phyloP scores from a whole-genome alignment of 345 rosid species.

The Dovyalis caffra region DNA sequence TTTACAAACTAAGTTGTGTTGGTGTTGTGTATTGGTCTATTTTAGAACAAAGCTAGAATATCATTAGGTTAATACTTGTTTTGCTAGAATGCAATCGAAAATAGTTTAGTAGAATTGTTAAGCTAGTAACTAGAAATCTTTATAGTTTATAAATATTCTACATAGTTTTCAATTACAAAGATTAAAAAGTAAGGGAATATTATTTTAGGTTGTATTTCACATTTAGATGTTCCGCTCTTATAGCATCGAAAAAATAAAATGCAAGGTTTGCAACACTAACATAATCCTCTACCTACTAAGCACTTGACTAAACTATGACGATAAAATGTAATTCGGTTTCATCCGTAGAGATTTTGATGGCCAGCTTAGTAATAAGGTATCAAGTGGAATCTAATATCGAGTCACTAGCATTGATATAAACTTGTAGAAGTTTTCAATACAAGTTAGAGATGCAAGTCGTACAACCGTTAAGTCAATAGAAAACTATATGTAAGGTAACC shows the following conservation, averaged over 20 bases:
- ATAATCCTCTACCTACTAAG: constrained; percentile 62
- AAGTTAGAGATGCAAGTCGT: neutral
- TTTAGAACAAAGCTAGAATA: too few relatives aligned
- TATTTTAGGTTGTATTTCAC: too few relatives aligned
- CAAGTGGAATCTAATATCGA: constrained; percentile 18
- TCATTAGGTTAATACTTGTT: too few relatives aligned
- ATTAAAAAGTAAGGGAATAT: too few relatives aligned
- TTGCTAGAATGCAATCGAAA: too few relatives aligned
- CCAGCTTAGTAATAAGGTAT: constrained; percentile 35
- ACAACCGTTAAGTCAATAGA: neutral
- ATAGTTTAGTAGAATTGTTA: too few relatives aligned
- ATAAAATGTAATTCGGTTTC: constrained; percentile 47
- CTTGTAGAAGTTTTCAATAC: neutral
- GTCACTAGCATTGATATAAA: neutral
- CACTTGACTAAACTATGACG: constrained; percentile 60
- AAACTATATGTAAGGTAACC: neutral
- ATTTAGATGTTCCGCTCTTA: neutral
- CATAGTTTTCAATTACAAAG: too few relatives aligned
- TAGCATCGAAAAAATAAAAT: constrained; percentile 45
- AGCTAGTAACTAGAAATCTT: too few relatives aligned
- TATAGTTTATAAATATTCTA: too few relatives aligned
- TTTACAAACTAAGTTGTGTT: too few relatives aligned
- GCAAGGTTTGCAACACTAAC: constrained; percentile 49
- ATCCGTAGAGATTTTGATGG: constrained; percentile 44
- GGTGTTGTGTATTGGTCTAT: too few relatives aligned